Percentiles rank a stretch among this genome's conserved stretches.
Conservation (phyloP, 2,329 filamentous ascomycete species). For the Cladorrhinum sp. region DNA sequence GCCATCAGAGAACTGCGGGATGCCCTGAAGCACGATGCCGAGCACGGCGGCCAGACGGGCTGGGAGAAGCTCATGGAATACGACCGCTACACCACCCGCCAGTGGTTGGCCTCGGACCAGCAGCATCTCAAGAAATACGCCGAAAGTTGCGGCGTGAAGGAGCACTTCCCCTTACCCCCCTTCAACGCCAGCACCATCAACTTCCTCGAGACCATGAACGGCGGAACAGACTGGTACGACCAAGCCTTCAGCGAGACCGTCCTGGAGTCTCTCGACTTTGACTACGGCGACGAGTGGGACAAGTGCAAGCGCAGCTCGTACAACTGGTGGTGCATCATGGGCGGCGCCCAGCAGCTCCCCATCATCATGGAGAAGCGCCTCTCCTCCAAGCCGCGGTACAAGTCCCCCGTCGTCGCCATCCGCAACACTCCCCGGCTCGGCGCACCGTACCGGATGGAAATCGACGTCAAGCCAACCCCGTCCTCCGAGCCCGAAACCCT, state of each 20-base stretch:
- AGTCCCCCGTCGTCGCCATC: constrained; percentile 5
- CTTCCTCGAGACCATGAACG: constrained; percentile 18
- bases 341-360: constrained; percentile 18
- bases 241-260: constrained; percentile 22
- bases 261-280: constrained; percentile 23
- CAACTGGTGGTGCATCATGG: constrained; percentile 19
- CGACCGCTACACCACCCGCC: constrained; percentile 17
- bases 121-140: neutral
- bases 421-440: neutral
- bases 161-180: neutral
- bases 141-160: neutral
- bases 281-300: neutral
- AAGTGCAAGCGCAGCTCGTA: neutral
- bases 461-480: neutral
- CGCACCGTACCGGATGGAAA: neutral
- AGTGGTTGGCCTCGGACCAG: neutral
- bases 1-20: constrained; percentile 2
- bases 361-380: constrained; percentile 8
- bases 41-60: neutral
- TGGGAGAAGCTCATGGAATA: constrained; percentile 17
- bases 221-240: constrained; percentile 18
- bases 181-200: constrained; percentile 15
- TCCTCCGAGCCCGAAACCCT: neutral
- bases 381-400: neutral
- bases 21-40: constrained; percentile 2